These are phyloP conservation scores for Nakazawaea ernobii DNA, from an alignment of 805 yeast genomes.

Conservation along the genomic window DNA sequence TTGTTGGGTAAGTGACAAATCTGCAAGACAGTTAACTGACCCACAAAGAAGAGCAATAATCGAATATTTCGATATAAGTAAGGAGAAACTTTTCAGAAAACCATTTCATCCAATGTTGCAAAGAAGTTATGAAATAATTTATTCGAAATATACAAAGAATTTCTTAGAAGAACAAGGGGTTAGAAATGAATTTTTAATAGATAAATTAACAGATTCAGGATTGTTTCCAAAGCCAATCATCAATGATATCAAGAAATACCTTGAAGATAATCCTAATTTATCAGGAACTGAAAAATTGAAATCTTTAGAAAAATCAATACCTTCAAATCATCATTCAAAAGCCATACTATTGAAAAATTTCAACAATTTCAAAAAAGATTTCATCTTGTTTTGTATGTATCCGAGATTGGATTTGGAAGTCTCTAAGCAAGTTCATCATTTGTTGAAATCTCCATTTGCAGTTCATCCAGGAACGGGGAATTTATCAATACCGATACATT, in stretches of 20 bases:
- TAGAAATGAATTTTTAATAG: conserved; percentile 46
- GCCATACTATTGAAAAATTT: conserved; percentile 26
- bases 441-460: conserved; percentile 94
- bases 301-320: conserved; percentile 57
- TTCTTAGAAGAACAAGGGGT: conserved; percentile 84
- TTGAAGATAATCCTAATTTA: conserved; percentile 50
- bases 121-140: conserved; percentile 66
- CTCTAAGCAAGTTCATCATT: conserved; percentile 81
- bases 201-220: conserved; percentile 57
- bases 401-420: conserved; percentile 94
- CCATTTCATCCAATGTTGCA: conserved; percentile 89
- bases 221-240: conserved; percentile 44
- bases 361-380: conserved; percentile 70
- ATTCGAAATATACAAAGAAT: conserved; percentile 54
- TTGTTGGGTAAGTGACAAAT: conserved; percentile 91
- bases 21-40: conserved; percentile 76
- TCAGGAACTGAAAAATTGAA: conserved; percentile 70
- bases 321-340: conserved; percentile 36
- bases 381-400: conserved; percentile 73
- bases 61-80: conserved; percentile 75
- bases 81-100: conserved; percentile 49
- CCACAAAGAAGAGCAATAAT: conserved; percentile 69
- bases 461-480: conserved; percentile 95
- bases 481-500: conserved; percentile 83
- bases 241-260: conserved; percentile 28